A percentile compares a stretch with the other conserved stretches of the same genome.
phyloP scores from a whole-genome alignment of 257 asterid species.

The Forsythia suspensa region DNA sequence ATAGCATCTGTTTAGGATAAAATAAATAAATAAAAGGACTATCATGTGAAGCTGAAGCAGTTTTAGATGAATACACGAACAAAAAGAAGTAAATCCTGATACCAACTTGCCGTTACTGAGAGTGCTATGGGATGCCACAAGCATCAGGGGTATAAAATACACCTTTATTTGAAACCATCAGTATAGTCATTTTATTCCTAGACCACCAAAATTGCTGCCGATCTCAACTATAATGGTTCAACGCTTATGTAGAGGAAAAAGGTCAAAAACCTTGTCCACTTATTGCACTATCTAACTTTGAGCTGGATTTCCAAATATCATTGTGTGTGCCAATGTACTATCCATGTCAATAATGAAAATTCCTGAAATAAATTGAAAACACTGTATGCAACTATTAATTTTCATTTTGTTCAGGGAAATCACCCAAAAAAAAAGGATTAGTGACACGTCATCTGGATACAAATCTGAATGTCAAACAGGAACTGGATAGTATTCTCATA shows the following conservation, averaged over 20 bases:
- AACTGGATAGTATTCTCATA: not conserved
- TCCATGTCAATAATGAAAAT: not conserved
- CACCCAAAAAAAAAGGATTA: not conserved
- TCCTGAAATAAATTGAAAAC: slow-evolving; percentile 13
- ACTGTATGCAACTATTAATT: not conserved
- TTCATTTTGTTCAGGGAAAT: slow-evolving; percentile 3
- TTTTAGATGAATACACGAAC: slow-evolving; percentile 13
- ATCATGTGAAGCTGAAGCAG: slow-evolving; percentile 21
- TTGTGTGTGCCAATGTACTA: not conserved
- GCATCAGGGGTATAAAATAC: slow-evolving; percentile 12
- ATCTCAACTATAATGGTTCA: not conserved
- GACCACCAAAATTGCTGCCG: not conserved
- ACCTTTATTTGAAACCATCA: slow-evolving; percentile 14
- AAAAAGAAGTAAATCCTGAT: not conserved
- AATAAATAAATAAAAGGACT: slow-evolving; percentile 4
- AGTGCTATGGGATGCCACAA: slow-evolving; percentile 6
- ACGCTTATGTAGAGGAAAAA: slow-evolving; percentile 10
- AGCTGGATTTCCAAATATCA: slow-evolving; percentile 9
- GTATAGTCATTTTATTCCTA: not conserved
- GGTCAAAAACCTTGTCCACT: slow-evolving; percentile 2
- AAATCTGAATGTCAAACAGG: not conserved
- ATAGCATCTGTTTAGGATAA: slow-evolving; percentile 47
- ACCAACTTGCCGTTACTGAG: slow-evolving; percentile 12
- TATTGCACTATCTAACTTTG: slow-evolving; percentile 13
- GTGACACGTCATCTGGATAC: slow-evolving; percentile 11